A percentile compares a stretch with the other conserved stretches of the same genome.
phyloP scores from a whole-genome alignment of 2,329 filamentous ascomycete species.

The Trichoderma koningii region DNA sequence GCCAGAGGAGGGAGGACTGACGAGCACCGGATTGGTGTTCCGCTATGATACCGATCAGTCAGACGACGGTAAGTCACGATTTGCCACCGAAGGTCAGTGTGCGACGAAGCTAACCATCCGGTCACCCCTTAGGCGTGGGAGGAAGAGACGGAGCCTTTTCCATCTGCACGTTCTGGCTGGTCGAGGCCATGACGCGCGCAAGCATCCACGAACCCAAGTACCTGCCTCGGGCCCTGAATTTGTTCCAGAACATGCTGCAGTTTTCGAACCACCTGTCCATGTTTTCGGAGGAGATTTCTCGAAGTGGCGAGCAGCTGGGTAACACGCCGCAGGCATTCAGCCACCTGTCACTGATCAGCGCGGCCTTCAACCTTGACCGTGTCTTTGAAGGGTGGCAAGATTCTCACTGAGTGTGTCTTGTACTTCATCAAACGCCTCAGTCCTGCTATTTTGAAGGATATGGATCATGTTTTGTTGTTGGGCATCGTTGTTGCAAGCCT shows the following conservation, averaged over 20 bases:
- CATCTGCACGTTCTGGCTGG: conserved; percentile 84
- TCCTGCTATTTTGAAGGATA: no score
- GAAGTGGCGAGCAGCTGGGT: conserved; percentile 74
- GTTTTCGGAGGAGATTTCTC: conserved; percentile 77
- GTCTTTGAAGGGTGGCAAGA: conserved; percentile 37
- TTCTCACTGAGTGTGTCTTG: neutral
- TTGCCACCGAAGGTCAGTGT: neutral
- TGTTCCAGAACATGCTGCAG: conserved; percentile 76
- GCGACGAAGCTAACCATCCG: neutral
- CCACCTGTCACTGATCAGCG: conserved; percentile 73
- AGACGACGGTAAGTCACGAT: conserved; percentile 62
- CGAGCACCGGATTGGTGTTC: conserved; percentile 73
- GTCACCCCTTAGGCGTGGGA: conserved; percentile 59
- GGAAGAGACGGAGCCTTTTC: conserved; percentile 75
- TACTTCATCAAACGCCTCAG: no score
- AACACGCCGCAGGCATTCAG: conserved; percentile 81
- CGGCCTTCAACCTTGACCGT: conserved; percentile 73
- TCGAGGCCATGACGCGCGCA: conserved; percentile 74
- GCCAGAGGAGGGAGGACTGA: conserved; percentile 74
- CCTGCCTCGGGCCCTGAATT: conserved; percentile 60
- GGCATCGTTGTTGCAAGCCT: no score
- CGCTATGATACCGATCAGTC: conserved; percentile 70
- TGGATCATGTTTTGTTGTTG: neutral
- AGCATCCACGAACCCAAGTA: conserved; percentile 66
- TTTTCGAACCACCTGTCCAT: conserved; percentile 77